Base-by-base conservation (phyloP, 1,284 basidiomycete species). In the Sparassis latifolia region DNA sequence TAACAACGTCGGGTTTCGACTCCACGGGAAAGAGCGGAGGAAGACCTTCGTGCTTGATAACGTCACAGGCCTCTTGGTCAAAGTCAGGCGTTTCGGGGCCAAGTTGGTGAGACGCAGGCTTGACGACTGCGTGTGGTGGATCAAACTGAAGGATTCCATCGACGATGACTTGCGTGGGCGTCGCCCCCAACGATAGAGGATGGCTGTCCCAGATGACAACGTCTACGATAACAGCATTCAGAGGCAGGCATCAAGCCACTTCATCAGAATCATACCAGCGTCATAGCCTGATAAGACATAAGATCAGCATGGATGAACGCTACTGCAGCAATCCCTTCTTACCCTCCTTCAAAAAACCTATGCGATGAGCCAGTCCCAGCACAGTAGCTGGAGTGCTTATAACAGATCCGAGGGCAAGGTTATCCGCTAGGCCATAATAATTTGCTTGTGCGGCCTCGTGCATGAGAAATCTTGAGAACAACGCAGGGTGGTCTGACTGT, bases 391-490 rank as follows among this genome's bases (percentile, higher is more conserved):
- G 84, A 9, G 84, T 86, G 1, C 85, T 81, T 0, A 84, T 96
- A 12, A 96, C 85, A 2, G 89, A 74, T 3, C 83, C 75, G 7
- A 93, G 67, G 4, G 86, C 85, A 31, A 84, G 66, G 55, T 84
- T 73, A 9, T 69, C 66, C 1, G 78, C 66, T 38, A 87, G 69
- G 7, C 83, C 82, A 58, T 82, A 95, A 63, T 87, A 87, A 61
- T 93, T 84, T 1, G 88, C 91, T 65, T 94, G 90, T 51, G 91
- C 89, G 0, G 93, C 92, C 67, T 97, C 92, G 61, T 84, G 85
- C 2, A 92, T 64, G 7, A 97, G 71, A 62, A 84, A 82, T 4
- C 93, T 78, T 33, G 87, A 89, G 63, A 95, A 84, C 20, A 92
- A 55, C 1, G 85, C 82, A 10, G 82, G 80, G 58, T 88, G 86